Percentiles rank a stretch among this genome's conserved stretches.
Evolutionary conservation across 371 early-diverging fungal species (phyloP).

Genomic region (Mortierella sp.): DNA sequence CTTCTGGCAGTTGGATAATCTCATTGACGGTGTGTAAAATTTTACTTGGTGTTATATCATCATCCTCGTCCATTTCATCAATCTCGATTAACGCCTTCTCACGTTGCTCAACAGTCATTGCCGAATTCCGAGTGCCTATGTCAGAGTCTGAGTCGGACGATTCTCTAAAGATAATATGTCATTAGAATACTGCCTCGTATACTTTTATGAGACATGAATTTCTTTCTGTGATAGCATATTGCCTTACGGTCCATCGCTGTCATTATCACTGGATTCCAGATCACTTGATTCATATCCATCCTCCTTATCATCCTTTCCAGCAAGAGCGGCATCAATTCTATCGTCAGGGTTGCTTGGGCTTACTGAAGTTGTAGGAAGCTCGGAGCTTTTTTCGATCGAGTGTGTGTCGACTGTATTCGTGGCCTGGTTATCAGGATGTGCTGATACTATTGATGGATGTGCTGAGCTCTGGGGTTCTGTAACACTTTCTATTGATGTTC

Average conservation of each 20-base stretch:
- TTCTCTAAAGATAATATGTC: conserved; percentile 13
- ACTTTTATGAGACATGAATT: background rate
- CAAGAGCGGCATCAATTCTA: conserved; percentile 43
- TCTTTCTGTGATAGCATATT: background rate
- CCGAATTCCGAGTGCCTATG: conserved; percentile 10
- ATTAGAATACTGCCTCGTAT: background rate
- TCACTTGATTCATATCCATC: conserved; percentile 55
- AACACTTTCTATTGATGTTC: conserved; percentile 3
- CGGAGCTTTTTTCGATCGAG: background rate
- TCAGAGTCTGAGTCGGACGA: conserved; percentile 55
- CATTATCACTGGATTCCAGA: conserved; percentile 47
- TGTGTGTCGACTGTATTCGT: background rate
- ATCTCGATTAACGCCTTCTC: conserved; percentile 51
- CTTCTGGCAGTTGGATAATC: conserved; percentile 63
- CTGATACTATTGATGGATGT: background rate
- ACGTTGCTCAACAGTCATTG: conserved; percentile 47
- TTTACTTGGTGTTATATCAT: conserved; percentile 51
- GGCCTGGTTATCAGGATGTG: background rate
- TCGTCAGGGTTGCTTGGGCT: conserved; percentile 24
- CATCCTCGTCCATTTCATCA: conserved; percentile 53
- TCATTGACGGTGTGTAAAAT: conserved; percentile 69
- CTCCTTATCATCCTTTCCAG: conserved; percentile 23
- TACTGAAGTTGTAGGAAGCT: background rate
- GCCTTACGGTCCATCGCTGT: conserved; percentile 41
- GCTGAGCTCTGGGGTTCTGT: background rate